Base-by-base conservation (phyloP, 768 basidiomycete genomes). In the Rubroboletus pulcherrimus region DNA sequence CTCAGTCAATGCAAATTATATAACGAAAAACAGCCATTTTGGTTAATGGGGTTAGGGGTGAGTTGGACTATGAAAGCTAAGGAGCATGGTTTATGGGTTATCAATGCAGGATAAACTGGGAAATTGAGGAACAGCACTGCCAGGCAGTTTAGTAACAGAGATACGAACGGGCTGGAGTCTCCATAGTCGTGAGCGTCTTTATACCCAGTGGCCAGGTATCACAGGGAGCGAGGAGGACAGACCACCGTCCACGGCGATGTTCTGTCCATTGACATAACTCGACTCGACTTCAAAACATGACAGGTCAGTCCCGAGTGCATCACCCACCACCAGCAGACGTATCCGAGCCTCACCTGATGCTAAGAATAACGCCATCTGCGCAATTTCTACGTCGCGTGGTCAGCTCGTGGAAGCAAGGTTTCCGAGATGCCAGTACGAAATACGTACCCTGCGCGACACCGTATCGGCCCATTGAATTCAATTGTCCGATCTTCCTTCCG, bases 181-280 rank as follows among this genome's bases (percentile, higher is more conserved):
- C 5, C 45, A 39, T 14, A 7, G 21, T 21, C 29, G 40, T 24
- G 42, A 19, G 7, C n/a, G 9, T 49, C 38, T 74, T 45, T 62
- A 90, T n/a, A 76, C 78, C 80, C 81, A 82, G 66, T 84, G 81
- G 1, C 91, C 91, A 5, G 90, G 88, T 7, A 88, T 73, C 8
- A 92, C 85, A 6, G 92, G 93, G 63, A 84, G 81, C 0, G 91
- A 91, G 26, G 86, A 75, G 11, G 89, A 86, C 55, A 96, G 71
- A 1, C 92, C 94, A 7, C 94, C 95, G 62, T 96, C 94, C 31
- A 93, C 87, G 0, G 87, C 86, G 31, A 92, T 79, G 63, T 85
- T 87, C 65, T 94, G 90, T 15, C 91, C 95, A 66, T 95, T 97
- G 53, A 98, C 84, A 70, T 93, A 95, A 71, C 91, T 93, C 1